Evolutionary conservation across 2,329 filamentous ascomycete species (phyloP).

Genomic region (Aspergillus tamarii): DNA sequence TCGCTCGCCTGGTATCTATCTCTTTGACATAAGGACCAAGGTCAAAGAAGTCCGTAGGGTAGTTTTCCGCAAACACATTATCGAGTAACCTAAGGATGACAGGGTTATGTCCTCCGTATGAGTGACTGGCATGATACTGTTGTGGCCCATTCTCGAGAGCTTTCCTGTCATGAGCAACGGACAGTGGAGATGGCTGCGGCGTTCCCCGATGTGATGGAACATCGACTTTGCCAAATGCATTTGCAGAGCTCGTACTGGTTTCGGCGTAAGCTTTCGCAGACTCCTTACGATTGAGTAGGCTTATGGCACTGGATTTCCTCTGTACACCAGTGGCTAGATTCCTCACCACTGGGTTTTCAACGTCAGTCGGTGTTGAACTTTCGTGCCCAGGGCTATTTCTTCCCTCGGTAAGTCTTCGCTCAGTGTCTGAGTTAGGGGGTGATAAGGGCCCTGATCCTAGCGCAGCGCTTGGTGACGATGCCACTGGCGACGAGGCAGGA

Average conservation of each 20-base stretch:
- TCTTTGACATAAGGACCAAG: slow-evolving; percentile 80
- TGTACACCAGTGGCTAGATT: slow-evolving; percentile 34
- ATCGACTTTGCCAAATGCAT: slow-evolving; percentile 68
- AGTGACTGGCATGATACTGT: slow-evolving; percentile 70
- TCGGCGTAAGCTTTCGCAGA: slow-evolving; percentile 65
- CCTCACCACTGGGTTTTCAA: slow-evolving; percentile 33
- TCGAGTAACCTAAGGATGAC: slow-evolving; percentile 70
- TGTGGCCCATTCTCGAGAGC: slow-evolving; percentile 31
- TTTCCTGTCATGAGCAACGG: slow-evolving; percentile 39
- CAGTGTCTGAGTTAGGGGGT: slow-evolving; percentile 37
- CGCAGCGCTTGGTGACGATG: slow-evolving; percentile 40
- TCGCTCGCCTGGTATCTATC: slow-evolving; percentile 57
- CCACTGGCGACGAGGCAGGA: slow-evolving; percentile 34
- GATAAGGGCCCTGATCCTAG: slow-evolving; percentile 38
- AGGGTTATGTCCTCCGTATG: slow-evolving; percentile 78
- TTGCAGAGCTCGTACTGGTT: slow-evolving; percentile 65
- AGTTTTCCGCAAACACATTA: slow-evolving; percentile 74
- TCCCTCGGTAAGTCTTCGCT: slow-evolving; percentile 33
- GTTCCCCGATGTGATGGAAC: slow-evolving; percentile 48
- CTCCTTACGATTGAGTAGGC: slow-evolving; percentile 62
- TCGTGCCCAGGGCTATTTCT: slow-evolving; percentile 32
- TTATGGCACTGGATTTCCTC: slow-evolving; percentile 60
- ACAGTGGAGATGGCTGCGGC: slow-evolving; percentile 40
- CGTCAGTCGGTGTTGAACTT: slow-evolving; percentile 34
- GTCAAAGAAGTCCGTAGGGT: slow-evolving; percentile 62